Evolutionary conservation across 1,139 yeast species (phyloP).

Genomic region (Kodamaea plutei): DNA sequence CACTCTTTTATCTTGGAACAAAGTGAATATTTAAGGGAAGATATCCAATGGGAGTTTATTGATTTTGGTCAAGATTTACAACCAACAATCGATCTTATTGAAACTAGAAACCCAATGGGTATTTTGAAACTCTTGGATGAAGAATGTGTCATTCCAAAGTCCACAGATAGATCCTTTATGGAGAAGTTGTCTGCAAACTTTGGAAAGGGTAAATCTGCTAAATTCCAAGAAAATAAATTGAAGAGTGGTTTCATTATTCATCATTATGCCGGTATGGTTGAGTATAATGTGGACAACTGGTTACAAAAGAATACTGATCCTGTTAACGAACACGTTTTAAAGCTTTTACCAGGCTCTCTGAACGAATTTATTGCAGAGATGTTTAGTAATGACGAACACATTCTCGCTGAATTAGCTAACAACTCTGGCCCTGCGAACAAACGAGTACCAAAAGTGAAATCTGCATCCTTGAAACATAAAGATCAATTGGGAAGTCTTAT

Average conservation of each 20-base stretch:
- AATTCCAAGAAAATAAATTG: conserved; percentile 68
- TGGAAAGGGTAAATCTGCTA: conserved; percentile 50
- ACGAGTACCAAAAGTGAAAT: conserved; percentile 46
- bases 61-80: conserved; percentile 97
- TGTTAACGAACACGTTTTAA: conserved; percentile 69
- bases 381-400: conserved; percentile 23
- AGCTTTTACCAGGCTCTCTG: conserved; percentile 51
- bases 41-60: conserved; percentile 92
- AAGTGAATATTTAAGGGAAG: conserved; percentile 88
- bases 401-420: conserved; percentile 8
- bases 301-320: conserved; percentile 94
- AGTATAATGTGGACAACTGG: conserved; percentile 91
- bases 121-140: conserved; percentile 88
- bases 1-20: conserved; percentile 97
- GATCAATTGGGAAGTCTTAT: conserved; percentile 74
- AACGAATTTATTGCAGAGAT: conserved; percentile 43
- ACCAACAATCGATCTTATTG: conserved; percentile 91
- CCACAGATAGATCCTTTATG: conserved; percentile 78
- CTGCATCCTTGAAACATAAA: conserved; percentile 83
- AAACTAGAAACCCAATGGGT: conserved; percentile 73
- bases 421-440: conserved; percentile 8
- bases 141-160: conserved; percentile 92
- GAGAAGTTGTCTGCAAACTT: conserved; percentile 70
- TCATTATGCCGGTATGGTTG: conserved; percentile 95
- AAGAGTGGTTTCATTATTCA: conserved; percentile 72